Base-by-base conservation (phyloP, 345 rosid genomes). In the Eutrema japonicum region DNA sequence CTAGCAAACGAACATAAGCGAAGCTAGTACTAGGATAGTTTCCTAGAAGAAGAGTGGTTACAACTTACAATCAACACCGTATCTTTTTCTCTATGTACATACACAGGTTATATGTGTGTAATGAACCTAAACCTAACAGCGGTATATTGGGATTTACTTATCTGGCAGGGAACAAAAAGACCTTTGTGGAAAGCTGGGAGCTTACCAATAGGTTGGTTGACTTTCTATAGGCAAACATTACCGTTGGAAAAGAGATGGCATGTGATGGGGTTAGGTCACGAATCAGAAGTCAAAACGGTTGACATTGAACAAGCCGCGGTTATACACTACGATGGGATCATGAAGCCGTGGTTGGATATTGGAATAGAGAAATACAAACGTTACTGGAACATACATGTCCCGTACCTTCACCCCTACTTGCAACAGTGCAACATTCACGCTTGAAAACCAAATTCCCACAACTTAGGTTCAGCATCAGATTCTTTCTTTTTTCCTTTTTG, bases 341-440 rank as follows among this genome's bases (percentile, higher is more conserved):
- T 83, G 97, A 92, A 95, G 80, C 99, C 99, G 10, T 95, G 99
- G 99, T 81, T 90, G 59, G 97, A 95, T 40, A 87, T 90, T 4
- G 99, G 88, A 67, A 80, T 90, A 68, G 76, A 72, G 4, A 85
- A 85, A 79, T 89, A 88, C 73, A 95, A 85, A 79, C 77, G 78
- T 47, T 85, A 86, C 64, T 95, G 99, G 99, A 83, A 82, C 79
- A 80, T 67, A 50, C 83, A 87, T 66, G 70, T 95, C 41, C 84
- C 82, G 5, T 83, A 78, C 70, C 75, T 82, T 54, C 78, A 85
- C 67, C 82, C 84, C 37, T 74, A 74, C 75, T 76, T 88, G 76
- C 93, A 81, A 70, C 87, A 75, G 43, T 89, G 91, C 91, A 89
- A 89, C 48, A 76, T 89, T 57, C 98, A 89, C 1, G 72, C 63